These are phyloP conservation scores for Curvularia lunata DNA, from an alignment of 2,329 filamentous ascomycete species.

Conservation along the genomic window DNA sequence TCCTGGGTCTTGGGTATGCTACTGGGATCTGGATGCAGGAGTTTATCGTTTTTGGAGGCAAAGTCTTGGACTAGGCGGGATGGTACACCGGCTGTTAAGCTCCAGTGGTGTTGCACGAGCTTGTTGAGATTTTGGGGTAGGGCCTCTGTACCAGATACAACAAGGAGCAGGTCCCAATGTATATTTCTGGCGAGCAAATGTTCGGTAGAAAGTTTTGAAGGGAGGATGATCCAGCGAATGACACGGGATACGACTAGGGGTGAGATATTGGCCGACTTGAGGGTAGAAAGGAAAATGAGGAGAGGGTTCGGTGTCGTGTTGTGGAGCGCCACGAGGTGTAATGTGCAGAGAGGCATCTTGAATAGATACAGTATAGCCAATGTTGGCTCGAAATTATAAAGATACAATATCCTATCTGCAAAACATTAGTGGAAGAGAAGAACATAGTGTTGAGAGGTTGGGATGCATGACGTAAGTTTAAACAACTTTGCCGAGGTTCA, in stretches of 20 bases:
- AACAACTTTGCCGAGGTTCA: constrained; percentile 30
- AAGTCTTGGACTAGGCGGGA: constrained; percentile 51
- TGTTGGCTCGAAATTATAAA: not conserved
- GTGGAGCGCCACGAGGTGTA: constrained; percentile 55
- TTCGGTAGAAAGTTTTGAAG: constrained; percentile 51
- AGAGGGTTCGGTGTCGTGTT: constrained; percentile 42
- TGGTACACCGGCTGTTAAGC: constrained; percentile 53
- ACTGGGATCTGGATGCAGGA: constrained; percentile 48
- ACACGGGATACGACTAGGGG: constrained; percentile 54
- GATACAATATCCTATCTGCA: constrained; percentile 7
- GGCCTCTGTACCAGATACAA: constrained; percentile 42
- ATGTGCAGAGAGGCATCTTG: constrained; percentile 58
- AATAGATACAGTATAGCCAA: not conserved
- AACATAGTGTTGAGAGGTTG: constrained; percentile 6
- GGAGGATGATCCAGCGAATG: constrained; percentile 59
- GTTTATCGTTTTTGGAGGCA: constrained; percentile 43
- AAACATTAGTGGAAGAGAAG: not conserved
- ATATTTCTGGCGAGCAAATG: constrained; percentile 51
- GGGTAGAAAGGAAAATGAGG: constrained; percentile 50
- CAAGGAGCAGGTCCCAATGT: constrained; percentile 58
- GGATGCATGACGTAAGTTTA: constrained; percentile 30
- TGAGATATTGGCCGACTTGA: constrained; percentile 43
- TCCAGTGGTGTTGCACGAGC: constrained; percentile 44
- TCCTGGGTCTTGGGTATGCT: constrained; percentile 49
- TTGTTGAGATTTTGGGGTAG: constrained; percentile 37